These are phyloP conservation scores for Podaxis rugospora DNA, from an alignment of 768 basidiomycete genomes.

Conservation along the genomic window DNA sequence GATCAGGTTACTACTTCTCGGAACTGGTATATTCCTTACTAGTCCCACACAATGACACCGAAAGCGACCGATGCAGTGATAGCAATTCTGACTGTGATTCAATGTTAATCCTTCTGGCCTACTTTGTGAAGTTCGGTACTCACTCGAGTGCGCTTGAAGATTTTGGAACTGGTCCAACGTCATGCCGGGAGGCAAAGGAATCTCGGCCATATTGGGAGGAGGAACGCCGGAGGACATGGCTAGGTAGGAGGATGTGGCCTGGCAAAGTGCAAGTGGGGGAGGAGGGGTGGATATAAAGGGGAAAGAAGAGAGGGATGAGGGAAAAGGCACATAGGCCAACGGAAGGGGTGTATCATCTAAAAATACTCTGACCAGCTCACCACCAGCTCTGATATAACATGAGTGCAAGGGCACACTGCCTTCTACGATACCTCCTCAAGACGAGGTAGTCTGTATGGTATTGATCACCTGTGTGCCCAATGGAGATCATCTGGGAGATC, in stretches of 20 bases:
- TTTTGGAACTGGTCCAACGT: neutral
- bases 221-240: neutral
- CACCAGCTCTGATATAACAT: neutral
- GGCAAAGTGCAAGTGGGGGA: neutral
- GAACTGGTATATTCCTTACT: neutral
- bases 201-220: neutral
- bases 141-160: conserved; percentile 2
- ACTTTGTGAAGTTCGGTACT: neutral
- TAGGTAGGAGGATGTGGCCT: neutral
- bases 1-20: neutral
- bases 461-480: neutral
- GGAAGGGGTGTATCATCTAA: neutral
- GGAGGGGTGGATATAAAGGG: neutral
- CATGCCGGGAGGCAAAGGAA: conserved; percentile 5
- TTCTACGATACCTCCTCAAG: neutral
- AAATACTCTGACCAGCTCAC: neutral
- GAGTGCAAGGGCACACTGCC: neutral
- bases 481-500: neutral
- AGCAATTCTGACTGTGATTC: neutral
- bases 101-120: no score
- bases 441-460: neutral
- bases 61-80: conserved; percentile 5
- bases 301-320: neutral
- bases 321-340: neutral
- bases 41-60: conserved; percentile 7